Evolutionary conservation across 2,329 filamentous ascomycete genomes (phyloP).

Genomic region (Neonectria neomacrospora): DNA sequence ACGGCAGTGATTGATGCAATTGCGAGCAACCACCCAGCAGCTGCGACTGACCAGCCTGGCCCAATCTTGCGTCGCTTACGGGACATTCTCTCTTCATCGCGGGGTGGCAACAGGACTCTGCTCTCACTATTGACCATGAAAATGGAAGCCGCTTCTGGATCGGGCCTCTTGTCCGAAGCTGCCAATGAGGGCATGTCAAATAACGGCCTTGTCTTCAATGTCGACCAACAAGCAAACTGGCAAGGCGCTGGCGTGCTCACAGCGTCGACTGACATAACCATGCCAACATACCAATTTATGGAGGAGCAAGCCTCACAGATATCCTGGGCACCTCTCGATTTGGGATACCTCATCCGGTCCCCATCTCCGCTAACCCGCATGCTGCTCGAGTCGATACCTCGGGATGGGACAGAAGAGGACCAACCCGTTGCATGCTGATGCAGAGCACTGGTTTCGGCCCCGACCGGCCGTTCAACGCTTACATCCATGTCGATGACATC

Average conservation of each 20-base stretch:
- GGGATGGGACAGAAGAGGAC: slow-evolving; percentile 34
- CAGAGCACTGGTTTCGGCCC: slow-evolving; percentile 1
- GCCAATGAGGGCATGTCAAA: slow-evolving; percentile 16
- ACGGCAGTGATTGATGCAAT: slow-evolving; percentile 56
- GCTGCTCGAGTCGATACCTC: slow-evolving; percentile 41
- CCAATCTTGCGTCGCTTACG: slow-evolving; percentile 53
- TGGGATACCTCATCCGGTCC: slow-evolving; percentile 42
- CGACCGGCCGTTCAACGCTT: slow-evolving; percentile 14
- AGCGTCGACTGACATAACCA: slow-evolving; percentile 30
- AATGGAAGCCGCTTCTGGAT: slow-evolving; percentile 41
- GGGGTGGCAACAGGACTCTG: slow-evolving; percentile 56
- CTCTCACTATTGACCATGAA: slow-evolving; percentile 49
- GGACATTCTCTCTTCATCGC: slow-evolving; percentile 53
- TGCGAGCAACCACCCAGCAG: slow-evolving; percentile 40
- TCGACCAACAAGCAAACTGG: slow-evolving; percentile 28
- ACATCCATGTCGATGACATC: slow-evolving; percentile 29
- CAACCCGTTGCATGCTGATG: slow-evolving; percentile 19
- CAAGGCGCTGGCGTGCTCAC: slow-evolving; percentile 33
- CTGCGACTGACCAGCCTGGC: slow-evolving; percentile 42
- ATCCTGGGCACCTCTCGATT: slow-evolving; percentile 41
- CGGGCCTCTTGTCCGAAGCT: slow-evolving; percentile 26
- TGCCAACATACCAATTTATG: slow-evolving; percentile 45
- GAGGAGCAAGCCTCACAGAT: slow-evolving; percentile 42
- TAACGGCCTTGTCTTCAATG: slow-evolving; percentile 23
- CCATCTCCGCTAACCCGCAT: slow-evolving; percentile 44